A percentile compares a stretch with the other conserved stretches of the same genome.
phyloP scores from a whole-genome alignment of 441 rosid genomes.

The Melastoma candidum region DNA sequence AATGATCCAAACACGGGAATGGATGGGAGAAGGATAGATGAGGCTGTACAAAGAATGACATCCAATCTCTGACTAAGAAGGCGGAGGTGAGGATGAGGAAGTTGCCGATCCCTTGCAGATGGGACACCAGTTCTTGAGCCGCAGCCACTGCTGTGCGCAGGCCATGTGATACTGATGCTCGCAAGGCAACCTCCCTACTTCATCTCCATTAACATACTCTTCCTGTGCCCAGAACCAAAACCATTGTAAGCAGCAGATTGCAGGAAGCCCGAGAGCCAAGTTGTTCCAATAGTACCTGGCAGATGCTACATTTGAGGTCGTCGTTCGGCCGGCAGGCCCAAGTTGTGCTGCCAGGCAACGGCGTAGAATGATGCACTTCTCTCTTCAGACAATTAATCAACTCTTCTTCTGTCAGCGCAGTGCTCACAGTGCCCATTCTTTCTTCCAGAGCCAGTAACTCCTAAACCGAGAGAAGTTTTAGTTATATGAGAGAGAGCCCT shows the following conservation, averaged over 20 bases:
- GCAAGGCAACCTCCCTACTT: slow-evolving; percentile 70
- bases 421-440: slow-evolving; percentile 90
- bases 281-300: slow-evolving; percentile 45
- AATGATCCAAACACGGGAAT: too few relatives aligned
- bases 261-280: background rate
- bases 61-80: background rate
- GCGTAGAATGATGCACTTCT: slow-evolving; percentile 32
- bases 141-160: slow-evolving; percentile 79
- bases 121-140: slow-evolving; percentile 94
- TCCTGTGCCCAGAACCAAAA: slow-evolving; percentile 39
- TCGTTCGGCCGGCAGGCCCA: slow-evolving; percentile 23
- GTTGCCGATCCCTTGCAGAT: slow-evolving; percentile 70
- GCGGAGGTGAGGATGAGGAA: slow-evolving; percentile 19
- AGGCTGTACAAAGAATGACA: slow-evolving; percentile 5
- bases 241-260: background rate
- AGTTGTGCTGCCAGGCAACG: slow-evolving; percentile 20
- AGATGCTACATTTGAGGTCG: slow-evolving; percentile 76
- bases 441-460: slow-evolving; percentile 91
- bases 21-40: background rate
- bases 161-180: slow-evolving; percentile 60
- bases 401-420: slow-evolving; percentile 81
- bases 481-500: slow-evolving; percentile 1
- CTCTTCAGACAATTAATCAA: slow-evolving; percentile 51
- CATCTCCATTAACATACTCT: slow-evolving; percentile 72
- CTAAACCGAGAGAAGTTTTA: slow-evolving; percentile 25